Base-by-base conservation (phyloP, 1,139 yeast species). In the Geotrichum citri-aurantii region DNA sequence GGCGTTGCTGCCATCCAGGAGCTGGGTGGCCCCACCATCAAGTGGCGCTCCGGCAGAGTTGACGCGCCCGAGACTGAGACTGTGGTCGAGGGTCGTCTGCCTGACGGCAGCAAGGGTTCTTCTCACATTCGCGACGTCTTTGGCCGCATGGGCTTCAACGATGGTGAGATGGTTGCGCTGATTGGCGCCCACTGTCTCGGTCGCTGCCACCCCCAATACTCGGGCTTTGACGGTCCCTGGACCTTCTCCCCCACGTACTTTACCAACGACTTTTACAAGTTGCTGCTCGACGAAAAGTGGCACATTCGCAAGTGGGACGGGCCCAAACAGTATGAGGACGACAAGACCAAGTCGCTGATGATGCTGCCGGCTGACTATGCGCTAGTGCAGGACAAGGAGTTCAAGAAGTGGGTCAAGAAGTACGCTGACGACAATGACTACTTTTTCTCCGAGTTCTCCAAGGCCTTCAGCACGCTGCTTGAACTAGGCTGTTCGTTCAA, bases 141-240 rank as follows among this genome's bases (percentile, higher is more conserved):
- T 73, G 47, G 54, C 44, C 82, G 95, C 75, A 78, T 88, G 81
- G 91, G 91, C 11, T 85, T 90, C 73, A 78, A 79, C 64, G 97
- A 90, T 68, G 82, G 85, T 72, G 96, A 91, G 73, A 86, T 87
- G 64, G 96, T 88, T 58, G 92, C 93, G 49, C 78, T 91, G 65
- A 78, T 88, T 67, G 97, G 97, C 64, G 96, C 96, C 47, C 97
- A 91, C 73, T 83, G 88, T 62, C 79, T 90, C 64, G 97, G 97
- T 62, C 75, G 80, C 61, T 88, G 96, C 64, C 89, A 85, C 67
- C 77, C 79, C 56, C 73, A 78, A 63, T 64, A 75, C 68, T 71
- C 77, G 27, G 97, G 97, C 2, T 92, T 77, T 71, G 95, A 87
- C 63, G 97, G 97, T 55, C 96, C 96, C 55, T 92, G 98, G 98